phyloP scores from a whole-genome alignment of 2,329 filamentous ascomycete genomes.

The Hypoxylon sp. region DNA sequence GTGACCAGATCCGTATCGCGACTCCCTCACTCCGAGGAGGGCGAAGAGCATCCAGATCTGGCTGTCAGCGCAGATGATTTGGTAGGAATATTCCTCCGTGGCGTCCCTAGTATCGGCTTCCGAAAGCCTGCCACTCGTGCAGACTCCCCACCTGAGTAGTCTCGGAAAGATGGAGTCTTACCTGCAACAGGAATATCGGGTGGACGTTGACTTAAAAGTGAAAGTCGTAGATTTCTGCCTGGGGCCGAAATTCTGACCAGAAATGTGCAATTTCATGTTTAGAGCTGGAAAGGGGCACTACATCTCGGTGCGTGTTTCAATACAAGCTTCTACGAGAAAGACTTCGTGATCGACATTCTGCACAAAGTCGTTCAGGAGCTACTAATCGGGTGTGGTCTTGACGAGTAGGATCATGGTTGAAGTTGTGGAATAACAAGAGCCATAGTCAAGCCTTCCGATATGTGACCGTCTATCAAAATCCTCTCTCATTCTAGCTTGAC shows the following conservation, averaged over 20 bases:
- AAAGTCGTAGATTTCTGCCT: slow-evolving; percentile 38
- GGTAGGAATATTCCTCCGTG: slow-evolving; percentile 30
- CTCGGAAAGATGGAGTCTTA: slow-evolving; percentile 39
- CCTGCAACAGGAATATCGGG: slow-evolving; percentile 29
- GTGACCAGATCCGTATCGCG: background rate
- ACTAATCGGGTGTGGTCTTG: slow-evolving; percentile 11
- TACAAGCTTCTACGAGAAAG: slow-evolving; percentile 17
- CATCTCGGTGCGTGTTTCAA: slow-evolving; percentile 30
- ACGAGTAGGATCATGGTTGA: background rate
- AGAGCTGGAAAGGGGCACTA: slow-evolving; percentile 40
- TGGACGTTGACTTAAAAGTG: background rate
- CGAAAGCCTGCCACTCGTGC: slow-evolving; percentile 26
- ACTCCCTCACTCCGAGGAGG: background rate
- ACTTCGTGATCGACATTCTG: slow-evolving; percentile 18
- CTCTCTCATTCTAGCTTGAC: background rate
- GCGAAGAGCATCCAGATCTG: slow-evolving; percentile 11
- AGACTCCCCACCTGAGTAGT: slow-evolving; percentile 44
- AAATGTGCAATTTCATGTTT: slow-evolving; percentile 40
- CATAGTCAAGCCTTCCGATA: background rate
- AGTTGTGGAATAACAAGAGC: background rate
- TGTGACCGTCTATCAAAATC: background rate
- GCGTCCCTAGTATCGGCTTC: slow-evolving; percentile 34
- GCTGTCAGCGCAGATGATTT: slow-evolving; percentile 39
- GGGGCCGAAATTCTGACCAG: slow-evolving; percentile 41
- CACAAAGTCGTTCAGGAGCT: slow-evolving; percentile 15